Evolutionary conservation across 257 asterid genomes (phyloP), one percentile per base, ranked within the genome.

Genomic region (Verbena officinalis): DNA sequence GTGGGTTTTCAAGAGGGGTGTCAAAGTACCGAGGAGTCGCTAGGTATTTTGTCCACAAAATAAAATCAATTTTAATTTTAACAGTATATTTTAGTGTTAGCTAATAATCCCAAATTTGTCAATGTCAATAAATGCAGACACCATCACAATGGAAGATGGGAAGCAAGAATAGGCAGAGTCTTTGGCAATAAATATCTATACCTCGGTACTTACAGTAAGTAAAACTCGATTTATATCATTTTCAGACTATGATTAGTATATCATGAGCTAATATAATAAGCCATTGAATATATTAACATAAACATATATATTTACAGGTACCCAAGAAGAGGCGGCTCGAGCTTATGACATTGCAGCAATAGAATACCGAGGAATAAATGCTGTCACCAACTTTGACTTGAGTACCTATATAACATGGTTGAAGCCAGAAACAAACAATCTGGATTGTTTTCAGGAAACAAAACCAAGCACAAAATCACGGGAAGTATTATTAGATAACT

Each of bases 261-360:
- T 33, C 16, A 62, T 13, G 5, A 61, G 7, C 36, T 24, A 52
- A 60, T 30, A n/a, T 51, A 42, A 7, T 4, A 62, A 34, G 27
- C 11, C 42, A 6, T 31, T 34, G 44, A 49, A n/a, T 39, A 20
- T 71, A 34, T 64, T n/a, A 53, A 31, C 19, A 64, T 75, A 13
- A 80, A 78, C 50, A 54, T 13, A 7, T 69, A 48, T 23, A 31
- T 48, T 19, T 22, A 31, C 51, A 83, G 89, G 76, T 34, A 80
- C 86, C 17, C 83, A 78, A 78, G 90, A 83, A 73, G 84, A 80
- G 34, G 90, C 81, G 7, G 86, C 89, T 68, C 80, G 70, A 39
- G 86, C 89, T 51, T 80, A 83, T 7, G 86, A 80, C 49, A 78
- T 80, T 27, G 81, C 89, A 49, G 79, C 84, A 4, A 83, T 78